Base-by-base conservation (phyloP, 768 basidiomycete genomes). In the Cyclocybe cylindracea region DNA sequence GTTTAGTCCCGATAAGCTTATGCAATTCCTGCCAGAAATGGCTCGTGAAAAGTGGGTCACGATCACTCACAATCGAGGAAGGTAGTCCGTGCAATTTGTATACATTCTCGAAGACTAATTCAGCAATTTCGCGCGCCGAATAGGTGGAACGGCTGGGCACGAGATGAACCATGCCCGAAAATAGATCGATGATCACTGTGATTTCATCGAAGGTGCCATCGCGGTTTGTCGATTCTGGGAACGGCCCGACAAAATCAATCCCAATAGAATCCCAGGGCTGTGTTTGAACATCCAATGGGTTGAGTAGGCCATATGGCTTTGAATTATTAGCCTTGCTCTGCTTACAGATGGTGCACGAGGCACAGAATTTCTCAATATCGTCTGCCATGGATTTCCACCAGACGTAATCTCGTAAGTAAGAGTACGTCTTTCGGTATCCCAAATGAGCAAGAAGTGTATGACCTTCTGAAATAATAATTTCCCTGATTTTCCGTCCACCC, bases 261-360 rank as follows among this genome's bases (percentile, higher is more conserved):
- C 47, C 47, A 37, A 57, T 57, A 2, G 51, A 33, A 9, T 41
- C 44, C 56, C 56, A 57, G 14, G 56, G 56, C 8, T 24, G 43
- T 9, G 14, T 35, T 7, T 19, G 56, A 4, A 57, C 14, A 13
- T 46, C 39, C n/a, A 57, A 36, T 3, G 56, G 52, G 14, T 57
- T 49, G 10, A 57, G 39, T 8, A 57, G 34, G 8, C 56, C 52
- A 39, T 57, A 57, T 32, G 56, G 52, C 42, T 54, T 57, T 7
- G 36, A 44, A 10, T 29, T 46, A 19, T 10, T 34, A 7, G 34
- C 14, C 41, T 56, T 56, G 24, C n/a, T 56, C 16, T 44, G 13
- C 7, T 45, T 39, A 32, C 55, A 56, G 18, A 37, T 52, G 1
- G 34, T 31, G 24, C 55, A 56, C 1, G 46, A 32, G 13, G 13